Percentiles rank a stretch among this genome's conserved stretches.
Evolutionary conservation across 2,329 filamentous ascomycete genomes (phyloP).

Genomic region (Huntiella bhutanensis): DNA sequence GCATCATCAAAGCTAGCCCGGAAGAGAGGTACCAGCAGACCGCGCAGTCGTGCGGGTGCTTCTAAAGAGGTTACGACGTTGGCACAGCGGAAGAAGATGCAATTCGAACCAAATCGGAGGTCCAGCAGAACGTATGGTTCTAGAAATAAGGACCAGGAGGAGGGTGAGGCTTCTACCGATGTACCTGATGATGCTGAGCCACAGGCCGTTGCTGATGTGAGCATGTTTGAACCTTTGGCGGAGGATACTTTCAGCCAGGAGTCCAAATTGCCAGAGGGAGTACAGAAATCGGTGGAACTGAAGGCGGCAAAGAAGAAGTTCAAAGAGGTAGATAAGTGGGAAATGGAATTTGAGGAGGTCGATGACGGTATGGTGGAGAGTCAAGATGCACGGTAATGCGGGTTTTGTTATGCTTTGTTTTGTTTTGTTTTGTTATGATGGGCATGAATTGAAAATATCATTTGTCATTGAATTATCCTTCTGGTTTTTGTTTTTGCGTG

Average conservation of each 20-base stretch:
- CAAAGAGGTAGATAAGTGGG: slow-evolving; percentile 49
- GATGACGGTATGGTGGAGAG: slow-evolving; percentile 34
- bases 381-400: slow-evolving; percentile 25
- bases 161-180: slow-evolving; percentile 10
- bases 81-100: slow-evolving; percentile 12
- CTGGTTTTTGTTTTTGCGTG: neutral
- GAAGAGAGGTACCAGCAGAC: slow-evolving; percentile 18
- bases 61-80: slow-evolving; percentile 5
- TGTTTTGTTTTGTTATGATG: neutral
- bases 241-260: slow-evolving; percentile 24
- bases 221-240: slow-evolving; percentile 24
- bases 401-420: neutral
- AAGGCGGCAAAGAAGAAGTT: slow-evolving; percentile 43
- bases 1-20: slow-evolving; percentile 27
- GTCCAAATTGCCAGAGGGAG: slow-evolving; percentile 17
- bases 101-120: slow-evolving; percentile 16
- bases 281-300: slow-evolving; percentile 30
- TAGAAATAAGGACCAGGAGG: slow-evolving; percentile 9
- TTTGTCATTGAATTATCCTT: neutral
- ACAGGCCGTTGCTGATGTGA: slow-evolving; percentile 18
- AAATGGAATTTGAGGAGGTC: slow-evolving; percentile 47
- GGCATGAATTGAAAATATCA: neutral
- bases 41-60: slow-evolving; percentile 19
- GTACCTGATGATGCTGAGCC: slow-evolving; percentile 18
- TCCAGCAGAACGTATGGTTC: slow-evolving; percentile 12